Base-by-base conservation (phyloP, 2,329 filamentous ascomycete species). In the Lasiodiplodia sp. region DNA sequence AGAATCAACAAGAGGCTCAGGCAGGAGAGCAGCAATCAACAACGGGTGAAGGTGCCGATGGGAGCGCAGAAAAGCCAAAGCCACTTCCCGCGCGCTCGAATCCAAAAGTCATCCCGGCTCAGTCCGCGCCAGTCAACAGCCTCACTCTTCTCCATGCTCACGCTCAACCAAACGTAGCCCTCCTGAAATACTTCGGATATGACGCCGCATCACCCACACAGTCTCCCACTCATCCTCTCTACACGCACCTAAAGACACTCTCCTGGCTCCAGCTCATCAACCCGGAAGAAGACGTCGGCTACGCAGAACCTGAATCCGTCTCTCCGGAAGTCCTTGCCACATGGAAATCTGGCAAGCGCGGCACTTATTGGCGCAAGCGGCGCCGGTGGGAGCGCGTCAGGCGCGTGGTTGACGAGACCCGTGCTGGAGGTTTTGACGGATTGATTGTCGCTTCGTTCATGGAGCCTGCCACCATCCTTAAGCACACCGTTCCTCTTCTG, bases 261-360 rank as follows among this genome's bases (percentile, higher is more conserved):
- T 95, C 93, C 34, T 99, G 95, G 94, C 87, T 99, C 2, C 95
- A 98, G 80, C 88, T 99, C 5, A 83, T 97, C 18, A 86, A 91
- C 28, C 96, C 96, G 0, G 82, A 87, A 44, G 83, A 88, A 37
- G 96, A 98, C 78, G 86, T 87, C 0, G 88, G 91, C 4, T 97
- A 97, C 80, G 86, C 87, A 31, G 87, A 90, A 66, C 91, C 93
- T 0, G 84, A 88, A 0, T 77, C 82, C 0, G 83, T 90, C 1
- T 74, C 88, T 0, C 83, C 89, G 0, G 87, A 89, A 18, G 85
- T 87, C 28, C 83, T 98, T 2, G 83, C 87, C 0, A 82, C 85
- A 1, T 90, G 91, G 87, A 98, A 97, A 81, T 87, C 90, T 16
- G 93, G 91, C 71, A 94, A 94, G 68, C 87, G 94, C 40, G 92